A percentile compares a stretch with the other conserved stretches of the same genome.
Conservation (phyloP, 805 yeast species). For the Jamesozyma gamospora region DNA sequence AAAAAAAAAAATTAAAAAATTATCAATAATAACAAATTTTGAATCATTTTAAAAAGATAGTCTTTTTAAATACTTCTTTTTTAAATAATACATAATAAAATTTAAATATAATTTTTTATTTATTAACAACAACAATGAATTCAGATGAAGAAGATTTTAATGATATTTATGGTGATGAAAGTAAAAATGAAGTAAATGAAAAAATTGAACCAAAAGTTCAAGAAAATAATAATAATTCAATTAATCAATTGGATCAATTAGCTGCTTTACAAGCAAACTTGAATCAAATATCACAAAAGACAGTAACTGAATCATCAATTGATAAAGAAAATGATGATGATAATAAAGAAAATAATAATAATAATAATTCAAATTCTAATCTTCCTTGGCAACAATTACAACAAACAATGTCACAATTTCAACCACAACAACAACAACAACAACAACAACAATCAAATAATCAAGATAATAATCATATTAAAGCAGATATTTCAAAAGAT, state of each 20-base stretch:
- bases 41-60: too few species aligned
- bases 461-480: slow-evolving; percentile 23
- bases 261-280: slow-evolving; percentile 29
- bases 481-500: slow-evolving; percentile 53
- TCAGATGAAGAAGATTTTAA: slow-evolving; percentile 93
- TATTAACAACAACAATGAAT: slow-evolving; percentile 39
- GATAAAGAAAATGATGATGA: slow-evolving; percentile 8
- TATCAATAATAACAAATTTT: too few species aligned
- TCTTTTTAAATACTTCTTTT: too few species aligned
- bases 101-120: too few species aligned
- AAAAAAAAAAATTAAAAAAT: too few species aligned
- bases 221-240: slow-evolving; percentile 1
- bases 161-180: slow-evolving; percentile 58
- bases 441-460: not conserved
- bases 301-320: slow-evolving; percentile 5
- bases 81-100: too few species aligned
- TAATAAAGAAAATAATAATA: slow-evolving; percentile 2
- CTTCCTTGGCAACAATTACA: slow-evolving; percentile 29
- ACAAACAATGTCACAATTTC: slow-evolving; percentile 28
- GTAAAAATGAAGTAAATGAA: slow-evolving; percentile 1
- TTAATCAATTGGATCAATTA: slow-evolving; percentile 22
- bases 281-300: slow-evolving; percentile 15
- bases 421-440: slow-evolving; percentile 12
- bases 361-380: slow-evolving; percentile 3
- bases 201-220: not conserved